A percentile compares a stretch with the other conserved stretches of the same genome.
Conservation (phyloP, 345 rosid genomes). For the Lepidium aucheri region DNA sequence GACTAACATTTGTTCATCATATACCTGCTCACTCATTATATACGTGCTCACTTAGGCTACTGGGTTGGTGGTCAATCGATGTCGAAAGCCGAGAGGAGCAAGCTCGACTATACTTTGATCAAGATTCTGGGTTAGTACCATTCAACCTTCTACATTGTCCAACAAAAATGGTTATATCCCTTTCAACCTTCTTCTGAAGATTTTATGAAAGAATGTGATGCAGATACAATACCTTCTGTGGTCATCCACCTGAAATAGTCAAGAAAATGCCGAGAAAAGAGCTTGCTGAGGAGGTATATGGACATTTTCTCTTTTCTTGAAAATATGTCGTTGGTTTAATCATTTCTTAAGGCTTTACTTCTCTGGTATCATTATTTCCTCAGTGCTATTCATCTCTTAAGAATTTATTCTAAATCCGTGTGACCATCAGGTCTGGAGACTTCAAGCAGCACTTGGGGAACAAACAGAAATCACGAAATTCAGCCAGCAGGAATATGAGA, state of each 20-base stretch:
- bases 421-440: constrained; percentile 90
- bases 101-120: constrained; percentile 66
- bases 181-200: neutral
- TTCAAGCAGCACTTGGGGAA: constrained; percentile 97
- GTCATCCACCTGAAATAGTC: constrained; percentile 90
- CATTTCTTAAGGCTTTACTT: neutral
- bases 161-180: neutral
- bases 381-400: neutral
- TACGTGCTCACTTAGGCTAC: constrained; percentile 39
- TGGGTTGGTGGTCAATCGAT: constrained; percentile 98
- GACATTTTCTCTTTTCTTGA: neutral
- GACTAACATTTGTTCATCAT: neutral
- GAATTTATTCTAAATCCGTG: neutral
- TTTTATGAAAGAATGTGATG: constrained; percentile 7
- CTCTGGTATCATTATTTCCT: neutral
- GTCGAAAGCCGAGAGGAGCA: constrained; percentile 87
- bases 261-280: constrained; percentile 95
- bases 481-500: constrained; percentile 88
- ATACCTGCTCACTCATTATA: neutral
- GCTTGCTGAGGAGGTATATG: constrained; percentile 84
- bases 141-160: neutral
- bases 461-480: constrained; percentile 82
- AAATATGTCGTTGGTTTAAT: neutral
- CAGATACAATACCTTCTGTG: constrained; percentile 91
- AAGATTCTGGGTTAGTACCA: constrained; percentile 52